These are phyloP conservation scores for Alternaria sp. DNA, from an alignment of 2,329 filamentous ascomycete species.

Conservation along the genomic window DNA sequence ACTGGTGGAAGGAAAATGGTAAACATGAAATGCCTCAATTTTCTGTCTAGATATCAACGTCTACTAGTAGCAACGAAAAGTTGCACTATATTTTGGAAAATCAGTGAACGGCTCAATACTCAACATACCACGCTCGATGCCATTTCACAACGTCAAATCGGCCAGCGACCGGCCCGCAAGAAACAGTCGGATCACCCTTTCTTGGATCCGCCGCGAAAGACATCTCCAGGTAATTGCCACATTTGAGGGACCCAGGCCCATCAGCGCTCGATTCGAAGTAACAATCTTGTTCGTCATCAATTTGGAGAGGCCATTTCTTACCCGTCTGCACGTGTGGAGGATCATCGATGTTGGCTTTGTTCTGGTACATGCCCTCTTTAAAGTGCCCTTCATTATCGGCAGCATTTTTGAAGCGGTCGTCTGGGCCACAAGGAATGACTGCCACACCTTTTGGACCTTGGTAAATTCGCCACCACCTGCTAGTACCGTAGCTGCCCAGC, in stretches of 20 bases:
- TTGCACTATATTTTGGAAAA: too few species aligned
- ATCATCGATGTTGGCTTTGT: not conserved
- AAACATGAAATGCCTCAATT: too few species aligned
- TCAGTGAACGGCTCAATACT: not conserved
- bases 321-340: not conserved
- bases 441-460: not conserved
- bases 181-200: not conserved
- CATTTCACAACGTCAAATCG: not conserved
- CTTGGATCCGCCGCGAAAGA: not conserved
- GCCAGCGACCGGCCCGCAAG: not conserved
- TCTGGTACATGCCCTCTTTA: not conserved
- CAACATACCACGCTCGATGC: not conserved
- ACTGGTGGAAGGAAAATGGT: too few species aligned
- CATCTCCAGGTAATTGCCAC: not conserved
- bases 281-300: not conserved
- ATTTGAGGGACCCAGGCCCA: not conserved
- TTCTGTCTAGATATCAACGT: not conserved
- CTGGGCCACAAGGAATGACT: not conserved
- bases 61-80: not conserved
- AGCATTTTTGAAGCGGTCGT: not conserved
- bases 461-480: not conserved
- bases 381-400: not conserved
- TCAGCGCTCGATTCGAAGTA: not conserved
- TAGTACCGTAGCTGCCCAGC: not conserved
- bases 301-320: not conserved